Conservation (phyloP, 164 flowering plant genomes). For the Piper betle region DNA sequence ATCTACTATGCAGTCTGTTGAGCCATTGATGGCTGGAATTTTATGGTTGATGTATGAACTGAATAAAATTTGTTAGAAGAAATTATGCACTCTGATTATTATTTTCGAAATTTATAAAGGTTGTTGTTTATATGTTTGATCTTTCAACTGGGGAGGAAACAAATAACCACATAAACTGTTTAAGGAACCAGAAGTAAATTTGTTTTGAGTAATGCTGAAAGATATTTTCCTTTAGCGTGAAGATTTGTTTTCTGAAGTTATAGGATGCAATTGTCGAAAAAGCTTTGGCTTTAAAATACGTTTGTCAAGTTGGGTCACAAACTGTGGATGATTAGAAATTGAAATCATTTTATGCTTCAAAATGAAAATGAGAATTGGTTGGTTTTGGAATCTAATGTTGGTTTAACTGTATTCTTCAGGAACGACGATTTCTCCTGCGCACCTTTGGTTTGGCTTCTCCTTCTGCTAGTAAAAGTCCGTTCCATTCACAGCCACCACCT, state of each 20-base stretch:
- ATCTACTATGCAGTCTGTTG: too few relatives aligned
- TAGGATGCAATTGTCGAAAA: too few relatives aligned
- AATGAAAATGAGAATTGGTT: not conserved
- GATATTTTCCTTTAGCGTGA: too few relatives aligned
- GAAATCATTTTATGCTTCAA: not conserved
- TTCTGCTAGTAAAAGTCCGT: constrained; percentile 22
- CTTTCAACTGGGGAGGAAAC: too few relatives aligned
- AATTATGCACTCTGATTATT: not conserved
- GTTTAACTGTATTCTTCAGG: constrained; percentile 37
- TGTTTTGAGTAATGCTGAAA: too few relatives aligned
- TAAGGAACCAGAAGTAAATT: too few relatives aligned
- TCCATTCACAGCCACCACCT: constrained; percentile 46
- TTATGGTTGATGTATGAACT: not conserved
- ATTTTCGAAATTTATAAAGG: too few relatives aligned
- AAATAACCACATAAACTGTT: not conserved
- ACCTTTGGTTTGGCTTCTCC: constrained; percentile 70
- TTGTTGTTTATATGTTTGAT: too few relatives aligned
- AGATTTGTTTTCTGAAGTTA: too few relatives aligned
- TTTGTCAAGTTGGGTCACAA: not conserved
- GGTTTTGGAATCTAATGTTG: constrained; percentile 7
- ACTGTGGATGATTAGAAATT: not conserved
- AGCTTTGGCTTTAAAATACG: not conserved
- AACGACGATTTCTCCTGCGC: constrained; percentile 65
- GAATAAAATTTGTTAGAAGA: not conserved
- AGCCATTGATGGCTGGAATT: not conserved